These are phyloP conservation scores for Hysterium pulicare DNA, from an alignment of 2,329 filamentous ascomycete species.

Conservation along the genomic window DNA sequence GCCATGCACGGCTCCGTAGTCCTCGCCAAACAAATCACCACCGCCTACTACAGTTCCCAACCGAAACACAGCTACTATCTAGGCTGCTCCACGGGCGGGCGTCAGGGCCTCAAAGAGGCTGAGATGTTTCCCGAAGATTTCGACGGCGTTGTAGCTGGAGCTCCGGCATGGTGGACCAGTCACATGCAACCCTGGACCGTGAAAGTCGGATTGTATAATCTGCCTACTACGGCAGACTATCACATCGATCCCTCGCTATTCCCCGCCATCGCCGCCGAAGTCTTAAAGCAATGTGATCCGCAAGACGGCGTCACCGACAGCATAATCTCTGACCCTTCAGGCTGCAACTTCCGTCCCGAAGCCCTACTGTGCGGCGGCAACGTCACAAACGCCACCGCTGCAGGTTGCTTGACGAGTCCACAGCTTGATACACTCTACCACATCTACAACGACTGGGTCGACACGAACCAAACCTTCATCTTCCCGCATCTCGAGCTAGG, in stretches of 20 bases:
- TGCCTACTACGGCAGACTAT: constrained; percentile 43
- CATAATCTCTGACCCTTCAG: constrained; percentile 45
- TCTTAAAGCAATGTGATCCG: constrained; percentile 50
- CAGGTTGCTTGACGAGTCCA: constrained; percentile 41
- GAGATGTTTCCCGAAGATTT: constrained; percentile 52
- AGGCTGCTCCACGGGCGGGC: constrained; percentile 55
- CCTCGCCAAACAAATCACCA: constrained; percentile 44
- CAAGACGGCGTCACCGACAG: constrained; percentile 49
- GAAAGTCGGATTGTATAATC: constrained; percentile 47
- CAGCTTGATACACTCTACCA: constrained; percentile 44
- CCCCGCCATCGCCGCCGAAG: constrained; percentile 40
- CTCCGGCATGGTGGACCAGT: constrained; percentile 50
- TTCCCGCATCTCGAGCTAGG: constrained; percentile 40
- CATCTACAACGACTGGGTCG: constrained; percentile 42
- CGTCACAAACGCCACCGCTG: constrained; percentile 27
- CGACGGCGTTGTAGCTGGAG: constrained; percentile 52
- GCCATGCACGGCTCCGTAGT: constrained; percentile 43
- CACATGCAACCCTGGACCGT: constrained; percentile 47
- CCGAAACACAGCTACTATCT: constrained; percentile 42
- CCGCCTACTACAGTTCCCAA: constrained; percentile 42
- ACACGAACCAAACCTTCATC: constrained; percentile 40
- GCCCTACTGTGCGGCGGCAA: constrained; percentile 36
- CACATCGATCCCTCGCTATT: constrained; percentile 47
- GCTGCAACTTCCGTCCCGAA: constrained; percentile 43
- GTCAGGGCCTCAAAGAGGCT: constrained; percentile 51